Base-by-base conservation (phyloP, 169 alveolate genomes). In the Miamiensis avidus region DNA sequence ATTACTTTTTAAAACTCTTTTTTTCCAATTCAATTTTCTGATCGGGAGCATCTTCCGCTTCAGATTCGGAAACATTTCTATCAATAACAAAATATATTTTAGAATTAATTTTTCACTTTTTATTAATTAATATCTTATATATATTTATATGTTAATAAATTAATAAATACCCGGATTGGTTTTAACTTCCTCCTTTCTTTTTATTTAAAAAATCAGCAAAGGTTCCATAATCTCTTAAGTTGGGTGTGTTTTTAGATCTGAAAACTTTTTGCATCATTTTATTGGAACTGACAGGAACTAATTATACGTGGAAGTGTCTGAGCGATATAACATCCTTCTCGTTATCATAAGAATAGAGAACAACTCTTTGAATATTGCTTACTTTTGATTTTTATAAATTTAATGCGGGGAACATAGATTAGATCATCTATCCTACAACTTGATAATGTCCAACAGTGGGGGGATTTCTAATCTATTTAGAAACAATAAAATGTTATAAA, bases 31-130 rank as follows among this genome's bases (percentile, higher is more conserved):
- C 84, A 34, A 77, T 79, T 64, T 79, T 64, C n/a, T 64, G 30
- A 75, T 94, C 94, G 64, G 96, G 94, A 29, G 91, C 78, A 30
- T 91, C 95, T 30, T 92, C 96, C 11, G 83, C 95, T 82, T 94
- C 97, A 82, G 89, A 86, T 73, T 94, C 97, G 4, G 89, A 79
- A 30, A 91, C 83, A 31, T 78, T 72, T 65, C n/a, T n/a, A n/a
- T n/a, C n/a, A n/a, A n/a, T n/a, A n/a, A n/a, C n/a, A n/a, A n/a
- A n/a, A n/a, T n/a, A n/a, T n/a, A n/a, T n/a, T n/a, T n/a, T n/a
- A n/a, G n/a, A n/a, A n/a, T n/a, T n/a, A n/a, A n/a, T n/a, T n/a
- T n/a, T n/a, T 88, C 88, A 25, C 69, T 49, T 49, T 49, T 49
- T 49, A 11, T 11, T 11, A 49, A 49, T 11, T 11, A 49, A 49